Conservation (phyloP, 228 moss, liverwort and hornwort species). For the Sphagnum fallax region DNA sequence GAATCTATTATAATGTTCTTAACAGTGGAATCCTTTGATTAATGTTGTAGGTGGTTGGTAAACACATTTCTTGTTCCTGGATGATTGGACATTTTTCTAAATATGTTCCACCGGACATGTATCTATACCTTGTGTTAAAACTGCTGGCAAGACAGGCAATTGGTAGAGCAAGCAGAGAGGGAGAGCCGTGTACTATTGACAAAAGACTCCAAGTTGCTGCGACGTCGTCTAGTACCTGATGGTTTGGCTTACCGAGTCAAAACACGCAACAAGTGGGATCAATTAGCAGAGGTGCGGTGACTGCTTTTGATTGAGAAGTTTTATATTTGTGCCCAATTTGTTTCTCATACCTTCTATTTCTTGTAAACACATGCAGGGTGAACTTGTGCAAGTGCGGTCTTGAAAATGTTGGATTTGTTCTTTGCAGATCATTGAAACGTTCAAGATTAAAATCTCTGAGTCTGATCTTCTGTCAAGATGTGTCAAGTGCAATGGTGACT, state of each 20-base stretch:
- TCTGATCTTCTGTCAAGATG: conserved; percentile 86
- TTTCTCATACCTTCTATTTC: background rate
- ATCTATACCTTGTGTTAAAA: background rate
- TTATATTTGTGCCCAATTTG: background rate
- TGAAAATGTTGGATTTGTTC: background rate
- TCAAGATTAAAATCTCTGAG: conserved; percentile 62
- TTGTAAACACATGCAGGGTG: background rate
- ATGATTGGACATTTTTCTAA: too few relatives aligned
- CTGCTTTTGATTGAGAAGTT: background rate
- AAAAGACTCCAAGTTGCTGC: conserved; percentile 74
- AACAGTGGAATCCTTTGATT: too few relatives aligned
- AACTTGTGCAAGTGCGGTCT: background rate
- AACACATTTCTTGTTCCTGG: too few relatives aligned
- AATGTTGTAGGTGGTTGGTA: too few relatives aligned
- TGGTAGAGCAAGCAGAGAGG: conserved; percentile 74
- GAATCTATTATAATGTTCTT: too few relatives aligned
- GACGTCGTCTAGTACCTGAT: conserved; percentile 70
- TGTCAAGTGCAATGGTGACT: conserved; percentile 93
- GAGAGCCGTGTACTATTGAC: conserved; percentile 86
- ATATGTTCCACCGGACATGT: too few relatives aligned
- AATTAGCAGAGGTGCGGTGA: conserved; percentile 64
- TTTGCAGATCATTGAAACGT: conserved; percentile 60
- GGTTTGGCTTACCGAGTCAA: conserved; percentile 76
- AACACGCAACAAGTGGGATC: conserved; percentile 79
- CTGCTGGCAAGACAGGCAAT: conserved; percentile 33